Conservation (phyloP, 106 monocot genomes). For the Ottelia alismoides region DNA sequence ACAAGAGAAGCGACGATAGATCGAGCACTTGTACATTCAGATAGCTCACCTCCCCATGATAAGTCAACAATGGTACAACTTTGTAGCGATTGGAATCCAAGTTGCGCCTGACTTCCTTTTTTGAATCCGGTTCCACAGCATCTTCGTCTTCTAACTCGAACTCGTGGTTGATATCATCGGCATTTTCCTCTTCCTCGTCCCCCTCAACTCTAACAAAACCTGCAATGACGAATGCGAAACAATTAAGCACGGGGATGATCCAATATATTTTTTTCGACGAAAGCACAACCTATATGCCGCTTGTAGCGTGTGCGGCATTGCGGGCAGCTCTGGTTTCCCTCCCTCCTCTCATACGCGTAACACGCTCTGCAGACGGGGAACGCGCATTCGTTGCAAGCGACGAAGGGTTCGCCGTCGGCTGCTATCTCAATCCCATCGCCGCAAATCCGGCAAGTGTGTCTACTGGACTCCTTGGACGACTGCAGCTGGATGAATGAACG, state of each 20-base stretch:
- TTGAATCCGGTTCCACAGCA: too few relatives aligned
- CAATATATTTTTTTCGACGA: background rate
- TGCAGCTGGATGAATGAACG: slow-evolving; percentile 23
- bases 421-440: slow-evolving; percentile 47
- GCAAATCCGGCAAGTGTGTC: slow-evolving; percentile 56
- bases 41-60: slow-evolving; percentile 35
- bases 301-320: slow-evolving; percentile 72
- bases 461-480: slow-evolving; percentile 12
- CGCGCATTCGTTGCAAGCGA: slow-evolving; percentile 81
- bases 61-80: slow-evolving; percentile 37
- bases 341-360: slow-evolving; percentile 75
- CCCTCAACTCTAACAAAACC: slow-evolving; percentile 71
- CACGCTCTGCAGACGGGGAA: slow-evolving; percentile 69
- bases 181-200: slow-evolving; percentile 74
- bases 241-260: background rate
- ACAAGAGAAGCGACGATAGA: background rate
- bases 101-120: too few relatives aligned
- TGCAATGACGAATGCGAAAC: slow-evolving; percentile 6
- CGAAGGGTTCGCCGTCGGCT: slow-evolving; percentile 33
- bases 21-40: too few relatives aligned
- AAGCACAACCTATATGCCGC: slow-evolving; percentile 57
- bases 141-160: slow-evolving; percentile 19
- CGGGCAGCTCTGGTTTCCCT: slow-evolving; percentile 66
- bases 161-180: slow-evolving; percentile 57
- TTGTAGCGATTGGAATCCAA: background rate